Base-by-base conservation (phyloP, 768 basidiomycete genomes). In the Mycena sanguinolenta region DNA sequence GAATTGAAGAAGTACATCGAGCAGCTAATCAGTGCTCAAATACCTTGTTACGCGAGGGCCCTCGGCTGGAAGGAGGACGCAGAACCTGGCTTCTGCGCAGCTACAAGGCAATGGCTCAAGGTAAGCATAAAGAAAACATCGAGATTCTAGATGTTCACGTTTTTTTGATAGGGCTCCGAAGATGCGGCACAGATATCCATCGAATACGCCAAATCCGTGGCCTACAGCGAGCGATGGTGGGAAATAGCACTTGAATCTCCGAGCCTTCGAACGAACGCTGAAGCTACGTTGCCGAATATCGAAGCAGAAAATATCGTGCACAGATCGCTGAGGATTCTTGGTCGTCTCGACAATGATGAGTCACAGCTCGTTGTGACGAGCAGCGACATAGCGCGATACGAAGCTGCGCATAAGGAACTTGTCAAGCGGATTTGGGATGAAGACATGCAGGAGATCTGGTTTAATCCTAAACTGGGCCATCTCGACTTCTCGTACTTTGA, bases 361-460 rank as follows among this genome's bases (percentile, higher is more conserved):
- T n/a, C 36, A 10, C 25, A 63, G 19, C 23, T 53, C 50, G 39
- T 27, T 23, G 50, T 53, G 49, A 39, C 9, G 23, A 30, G 36
- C 38, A 53, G 36, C 49, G 49, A 63, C 32, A 53, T 63, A 53
- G 61, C 49, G 36, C 61, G 52, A 27, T 63, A 53, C 61, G 23
- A 53, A 63, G 52, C 34, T 4, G 32, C 16, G 50, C 61, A 52
- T 34, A 34, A 63, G 23, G 34, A 63, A 4, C 50, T 53, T 28
- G 49, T 27, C 38, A 28, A 53, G 61, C 32, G 21, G 49, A 38
- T 63, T 39, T 21, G 17, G 14, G 6, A 9, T 39, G 49, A 34
- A 10, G 61, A 50, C 36, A 14, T 63, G 4, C 2, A 53, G 39
- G 50, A 27, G 36, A 36, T 52, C 50, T 63, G 61, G 61, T 63